A percentile compares a stretch with the other conserved stretches of the same genome.
phyloP scores from a whole-genome alignment of 1,139 yeast genomes.

The Suhomyces chickasaworum region DNA sequence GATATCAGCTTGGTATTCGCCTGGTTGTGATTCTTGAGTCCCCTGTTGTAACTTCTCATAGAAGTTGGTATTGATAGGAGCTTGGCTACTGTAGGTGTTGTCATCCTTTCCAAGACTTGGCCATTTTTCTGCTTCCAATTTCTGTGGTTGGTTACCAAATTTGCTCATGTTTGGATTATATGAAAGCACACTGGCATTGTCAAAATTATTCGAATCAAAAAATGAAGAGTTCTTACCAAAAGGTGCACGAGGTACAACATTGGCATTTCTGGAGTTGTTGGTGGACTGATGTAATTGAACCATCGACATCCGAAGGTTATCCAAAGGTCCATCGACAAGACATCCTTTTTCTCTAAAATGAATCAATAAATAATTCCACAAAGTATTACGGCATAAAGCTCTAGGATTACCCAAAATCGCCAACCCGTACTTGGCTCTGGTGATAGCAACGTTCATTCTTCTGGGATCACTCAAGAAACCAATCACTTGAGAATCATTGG shows the following conservation, averaged over 20 bases:
- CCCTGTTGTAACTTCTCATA: slow-evolving; percentile 39
- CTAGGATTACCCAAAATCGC: slow-evolving; percentile 84
- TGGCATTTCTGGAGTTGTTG: slow-evolving; percentile 1
- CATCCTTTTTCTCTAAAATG: slow-evolving; percentile 86
- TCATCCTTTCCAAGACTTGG: slow-evolving; percentile 33
- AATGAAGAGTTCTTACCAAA: slow-evolving; percentile 7
- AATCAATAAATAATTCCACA: slow-evolving; percentile 79
- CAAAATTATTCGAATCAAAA: slow-evolving; percentile 33
- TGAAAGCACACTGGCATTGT: slow-evolving; percentile 52
- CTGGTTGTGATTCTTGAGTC: slow-evolving; percentile 22
- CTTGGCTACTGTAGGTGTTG: slow-evolving; percentile 21
- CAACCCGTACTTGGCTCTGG: slow-evolving; percentile 87
- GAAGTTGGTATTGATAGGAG: slow-evolving; percentile 43
- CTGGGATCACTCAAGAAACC: slow-evolving; percentile 91
- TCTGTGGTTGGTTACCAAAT: not conserved
- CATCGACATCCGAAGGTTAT: slow-evolving; percentile 71
- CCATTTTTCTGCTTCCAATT: slow-evolving; percentile 30
- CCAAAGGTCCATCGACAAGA: slow-evolving; percentile 90
- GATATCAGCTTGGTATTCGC: slow-evolving; percentile 19
- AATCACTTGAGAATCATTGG: slow-evolving; percentile 78
- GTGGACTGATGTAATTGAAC: slow-evolving; percentile 48
- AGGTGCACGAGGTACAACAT: not conserved
- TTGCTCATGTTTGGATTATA: slow-evolving; percentile 25
- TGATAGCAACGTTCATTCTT: slow-evolving; percentile 87
- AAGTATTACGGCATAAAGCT: slow-evolving; percentile 65